Percentiles rank a stretch among this genome's conserved stretches.
These are phyloP conservation scores for Meyerozyma guilliermondii DNA, from an alignment of 1,139 yeast species.

Conservation along the genomic window DNA sequence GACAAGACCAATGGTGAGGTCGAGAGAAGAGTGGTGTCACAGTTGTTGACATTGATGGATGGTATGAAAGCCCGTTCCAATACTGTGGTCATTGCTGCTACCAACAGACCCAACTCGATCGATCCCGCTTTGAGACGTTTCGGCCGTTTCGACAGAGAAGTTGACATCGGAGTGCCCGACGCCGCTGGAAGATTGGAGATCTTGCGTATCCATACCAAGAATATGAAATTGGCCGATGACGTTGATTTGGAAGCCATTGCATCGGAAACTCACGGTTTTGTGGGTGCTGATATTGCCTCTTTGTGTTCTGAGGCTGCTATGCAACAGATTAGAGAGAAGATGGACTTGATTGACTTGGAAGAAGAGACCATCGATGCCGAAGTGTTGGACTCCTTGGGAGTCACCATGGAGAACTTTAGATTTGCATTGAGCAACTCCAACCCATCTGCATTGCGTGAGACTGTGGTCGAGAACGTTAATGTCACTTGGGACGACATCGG, in stretches of 20 bases:
- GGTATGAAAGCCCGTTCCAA: constrained; percentile 99
- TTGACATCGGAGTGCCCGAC: constrained; percentile 98
- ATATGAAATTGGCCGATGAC: constrained; percentile 93
- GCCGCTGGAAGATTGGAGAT: constrained; percentile 98
- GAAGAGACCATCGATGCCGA: constrained; percentile 98
- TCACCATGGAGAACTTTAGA: constrained; percentile 97
- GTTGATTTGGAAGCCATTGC: constrained; percentile 90
- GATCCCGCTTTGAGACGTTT: constrained; percentile 98
- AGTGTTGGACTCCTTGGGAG: constrained; percentile 92
- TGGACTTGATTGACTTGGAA: constrained; percentile 96
- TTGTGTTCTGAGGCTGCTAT: constrained; percentile 97
- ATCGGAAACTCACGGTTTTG: constrained; percentile 88
- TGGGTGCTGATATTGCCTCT: constrained; percentile 81
- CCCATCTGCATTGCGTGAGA: constrained; percentile 98
- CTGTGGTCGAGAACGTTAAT: constrained; percentile 96
- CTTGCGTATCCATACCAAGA: constrained; percentile 79
- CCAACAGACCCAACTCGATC: constrained; percentile 96
- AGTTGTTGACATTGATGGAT: constrained; percentile 94
- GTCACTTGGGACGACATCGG: constrained; percentile 98
- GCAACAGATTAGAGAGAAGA: constrained; percentile 95
- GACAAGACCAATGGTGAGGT: constrained; percentile 99
- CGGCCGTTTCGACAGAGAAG: constrained; percentile 98
- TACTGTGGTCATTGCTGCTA: constrained; percentile 82
- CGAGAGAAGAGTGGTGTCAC: constrained; percentile 94
- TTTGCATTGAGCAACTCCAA: constrained; percentile 97